Percentiles rank a stretch among this genome's conserved stretches.
Evolutionary conservation across 169 alveolate species (phyloP).

Genomic region (Plasmodium vivax): DNA sequence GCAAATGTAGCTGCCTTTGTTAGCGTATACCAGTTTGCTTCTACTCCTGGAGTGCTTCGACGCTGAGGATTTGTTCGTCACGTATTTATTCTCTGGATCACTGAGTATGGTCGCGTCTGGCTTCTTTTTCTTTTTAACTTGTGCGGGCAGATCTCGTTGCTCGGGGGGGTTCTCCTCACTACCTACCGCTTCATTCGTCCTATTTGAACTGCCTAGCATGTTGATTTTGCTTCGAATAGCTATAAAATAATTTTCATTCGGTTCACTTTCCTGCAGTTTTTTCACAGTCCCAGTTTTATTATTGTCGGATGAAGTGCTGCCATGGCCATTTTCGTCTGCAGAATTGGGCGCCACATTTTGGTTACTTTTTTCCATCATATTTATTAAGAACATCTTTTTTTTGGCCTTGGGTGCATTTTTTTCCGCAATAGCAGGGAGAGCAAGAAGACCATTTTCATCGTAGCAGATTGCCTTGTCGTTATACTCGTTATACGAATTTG

Average conservation of each 20-base stretch:
- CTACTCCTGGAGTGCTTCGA: background rate
- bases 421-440: background rate
- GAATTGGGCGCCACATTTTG: background rate
- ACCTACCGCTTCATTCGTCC: background rate
- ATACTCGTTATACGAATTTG: background rate
- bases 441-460: background rate
- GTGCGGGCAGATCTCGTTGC: background rate
- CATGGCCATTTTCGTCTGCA: background rate
- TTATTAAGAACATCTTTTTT: background rate
- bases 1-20: background rate
- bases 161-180: background rate
- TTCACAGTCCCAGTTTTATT: background rate
- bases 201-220: background rate
- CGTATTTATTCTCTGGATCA: background rate
- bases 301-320: background rate
- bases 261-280: constrained; percentile 1
- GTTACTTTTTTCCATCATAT: constrained; percentile 24
- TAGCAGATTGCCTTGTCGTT: constrained; percentile 4
- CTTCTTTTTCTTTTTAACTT: background rate
- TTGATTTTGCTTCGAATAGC: constrained; percentile 6
- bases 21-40: background rate
- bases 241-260: background rate
- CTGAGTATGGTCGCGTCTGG: background rate
- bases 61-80: background rate
- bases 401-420: background rate